These are phyloP conservation scores for Aspergillus glaucus DNA, from an alignment of 2,329 filamentous ascomycete species.

Conservation along the genomic window DNA sequence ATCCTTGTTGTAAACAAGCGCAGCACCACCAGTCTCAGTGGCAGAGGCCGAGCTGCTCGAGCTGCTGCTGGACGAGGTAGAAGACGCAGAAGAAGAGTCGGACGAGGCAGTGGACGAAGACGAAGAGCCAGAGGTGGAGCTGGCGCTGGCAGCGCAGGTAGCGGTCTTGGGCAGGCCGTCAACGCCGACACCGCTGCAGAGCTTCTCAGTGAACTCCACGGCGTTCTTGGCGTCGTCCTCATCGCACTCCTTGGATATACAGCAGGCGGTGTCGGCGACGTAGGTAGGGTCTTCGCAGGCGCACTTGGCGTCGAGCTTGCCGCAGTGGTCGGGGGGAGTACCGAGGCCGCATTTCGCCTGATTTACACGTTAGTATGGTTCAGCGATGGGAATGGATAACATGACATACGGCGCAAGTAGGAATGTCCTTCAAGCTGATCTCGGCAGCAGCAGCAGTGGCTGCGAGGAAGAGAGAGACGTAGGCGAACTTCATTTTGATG, in stretches of 20 bases:
- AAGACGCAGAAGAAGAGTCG: background rate
- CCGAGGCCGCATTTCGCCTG: slow-evolving; percentile 37
- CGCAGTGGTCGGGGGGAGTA: slow-evolving; percentile 36
- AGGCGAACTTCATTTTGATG: slow-evolving; percentile 44
- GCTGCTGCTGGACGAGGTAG: slow-evolving; percentile 8
- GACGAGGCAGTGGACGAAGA: slow-evolving; percentile 4
- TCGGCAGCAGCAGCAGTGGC: slow-evolving; percentile 44
- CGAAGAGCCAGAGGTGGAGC: slow-evolving; percentile 7
- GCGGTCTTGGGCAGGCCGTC: slow-evolving; percentile 28
- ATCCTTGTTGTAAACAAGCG: slow-evolving; percentile 16
- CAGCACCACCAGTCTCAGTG: slow-evolving; percentile 15
- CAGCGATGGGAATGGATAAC: background rate
- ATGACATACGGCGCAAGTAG: slow-evolving; percentile 50
- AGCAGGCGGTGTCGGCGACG: slow-evolving; percentile 45
- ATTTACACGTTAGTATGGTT: slow-evolving; percentile 3
- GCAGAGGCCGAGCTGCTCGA: slow-evolving; percentile 18
- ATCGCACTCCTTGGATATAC: slow-evolving; percentile 40
- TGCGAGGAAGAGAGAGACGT: slow-evolving; percentile 48
- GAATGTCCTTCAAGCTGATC: slow-evolving; percentile 35
- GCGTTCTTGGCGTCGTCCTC: slow-evolving; percentile 6
- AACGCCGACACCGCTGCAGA: slow-evolving; percentile 35
- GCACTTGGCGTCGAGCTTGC: slow-evolving; percentile 39
- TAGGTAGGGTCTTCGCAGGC: slow-evolving; percentile 45
- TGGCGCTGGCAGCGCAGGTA: slow-evolving; percentile 16
- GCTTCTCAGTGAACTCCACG: slow-evolving; percentile 29